These are phyloP conservation scores for Viola pubescens DNA, from an alignment of 441 rosid species.

Conservation along the genomic window DNA sequence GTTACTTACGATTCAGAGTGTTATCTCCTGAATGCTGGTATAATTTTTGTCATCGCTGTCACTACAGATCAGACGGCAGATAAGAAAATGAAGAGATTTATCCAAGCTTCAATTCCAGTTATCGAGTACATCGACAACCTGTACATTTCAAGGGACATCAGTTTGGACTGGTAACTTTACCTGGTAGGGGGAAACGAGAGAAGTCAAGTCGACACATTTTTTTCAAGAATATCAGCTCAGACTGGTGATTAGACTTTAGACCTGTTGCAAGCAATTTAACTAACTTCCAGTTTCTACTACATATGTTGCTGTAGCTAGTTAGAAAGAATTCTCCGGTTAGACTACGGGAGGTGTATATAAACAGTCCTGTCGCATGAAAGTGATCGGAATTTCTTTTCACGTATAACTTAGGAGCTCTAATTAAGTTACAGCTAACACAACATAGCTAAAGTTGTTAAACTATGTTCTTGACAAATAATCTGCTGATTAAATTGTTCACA, in stretches of 20 bases:
- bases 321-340: background rate
- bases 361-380: background rate
- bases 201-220: background rate
- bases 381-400: background rate
- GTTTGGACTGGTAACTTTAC: conserved; percentile 64
- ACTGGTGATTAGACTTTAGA: too few relatives aligned
- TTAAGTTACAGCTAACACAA: background rate
- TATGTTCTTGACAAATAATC: background rate
- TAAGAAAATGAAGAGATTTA: conserved; percentile 75
- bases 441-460: background rate
- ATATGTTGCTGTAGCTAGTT: background rate
- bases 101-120: conserved; percentile 52
- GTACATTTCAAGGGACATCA: conserved; percentile 60
- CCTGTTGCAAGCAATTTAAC: background rate
- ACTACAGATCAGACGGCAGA: conserved; percentile 59
- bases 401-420: background rate
- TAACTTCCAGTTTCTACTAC: too few relatives aligned
- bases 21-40: background rate
- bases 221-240: background rate
- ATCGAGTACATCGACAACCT: conserved; percentile 69
- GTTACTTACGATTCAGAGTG: background rate
- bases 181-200: background rate
- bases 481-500: too few relatives aligned
- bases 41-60: background rate
- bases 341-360: background rate